Conservation (phyloP, 2,329 filamentous ascomycete species). For the Aureobasidium mangrovei region DNA sequence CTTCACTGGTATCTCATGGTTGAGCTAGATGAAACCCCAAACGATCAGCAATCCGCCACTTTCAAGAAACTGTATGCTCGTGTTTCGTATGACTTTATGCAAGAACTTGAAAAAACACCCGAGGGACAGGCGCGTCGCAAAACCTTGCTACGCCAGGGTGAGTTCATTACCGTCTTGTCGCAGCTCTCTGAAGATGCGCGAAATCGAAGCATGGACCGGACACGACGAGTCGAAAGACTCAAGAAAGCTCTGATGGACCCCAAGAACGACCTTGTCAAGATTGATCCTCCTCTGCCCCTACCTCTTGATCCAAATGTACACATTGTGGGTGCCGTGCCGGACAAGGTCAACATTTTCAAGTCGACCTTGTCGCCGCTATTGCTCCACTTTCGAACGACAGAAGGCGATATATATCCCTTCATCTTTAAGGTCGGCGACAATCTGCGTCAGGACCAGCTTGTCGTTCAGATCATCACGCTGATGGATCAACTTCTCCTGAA, state of each 20-base stretch:
- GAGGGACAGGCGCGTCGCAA: constrained; percentile 66
- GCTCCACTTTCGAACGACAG: constrained; percentile 76
- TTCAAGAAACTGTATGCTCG: constrained; percentile 83
- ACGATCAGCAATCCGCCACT: constrained; percentile 42
- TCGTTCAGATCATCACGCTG: constrained; percentile 93
- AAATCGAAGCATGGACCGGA: constrained; percentile 65
- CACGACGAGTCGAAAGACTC: constrained; percentile 71
- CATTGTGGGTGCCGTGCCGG: constrained; percentile 70
- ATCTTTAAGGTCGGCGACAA: constrained; percentile 98
- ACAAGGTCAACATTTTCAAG: constrained; percentile 88
- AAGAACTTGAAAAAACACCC: constrained; percentile 63
- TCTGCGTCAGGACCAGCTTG: constrained; percentile 89
- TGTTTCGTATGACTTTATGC: constrained; percentile 94
- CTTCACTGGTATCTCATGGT: constrained; percentile 99
- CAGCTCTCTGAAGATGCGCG: constrained; percentile 87
- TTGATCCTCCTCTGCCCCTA: constrained; percentile 79
- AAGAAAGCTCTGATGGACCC: constrained; percentile 80
- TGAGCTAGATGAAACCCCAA: constrained; percentile 75
- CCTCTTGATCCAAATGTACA: constrained; percentile 78
- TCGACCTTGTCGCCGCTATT: constrained; percentile 88
- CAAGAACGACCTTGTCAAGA: constrained; percentile 75
- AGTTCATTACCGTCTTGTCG: constrained; percentile 76
- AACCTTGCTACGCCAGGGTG: constrained; percentile 74
- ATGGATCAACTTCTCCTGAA: constrained; percentile 96
- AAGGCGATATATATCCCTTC: constrained; percentile 73